Evolutionary conservation across 2,329 filamentous ascomycete genomes (phyloP), one percentile per base, ranked within the genome.

Genomic region (Pseudopithomyces chartarum): DNA sequence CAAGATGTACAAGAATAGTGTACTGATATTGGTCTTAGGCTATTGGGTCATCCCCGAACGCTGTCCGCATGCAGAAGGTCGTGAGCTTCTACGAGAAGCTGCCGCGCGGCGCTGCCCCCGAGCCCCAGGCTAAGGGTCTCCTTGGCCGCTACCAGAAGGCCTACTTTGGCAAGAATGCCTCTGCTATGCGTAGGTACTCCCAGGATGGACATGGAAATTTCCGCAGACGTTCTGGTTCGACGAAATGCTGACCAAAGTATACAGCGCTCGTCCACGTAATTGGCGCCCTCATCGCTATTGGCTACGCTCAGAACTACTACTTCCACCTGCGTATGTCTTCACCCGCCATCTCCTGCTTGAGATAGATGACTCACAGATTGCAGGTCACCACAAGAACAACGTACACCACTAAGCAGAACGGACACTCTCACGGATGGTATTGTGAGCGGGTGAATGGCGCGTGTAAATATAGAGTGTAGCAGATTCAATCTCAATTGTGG

Each of bases 341-440:
- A 32, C 26, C 26, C 26, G 4, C 22, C 44, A 53, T 50, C 65
- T 56, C 58, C 36, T 8, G 39, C 38, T 19, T 39, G 40, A 57
- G 39, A 23, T 19, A 32, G 43, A 36, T 60, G 63, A 75, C 62
- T 64, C 32, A 66, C 55, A 53, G 43, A 58, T 44, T 52, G 53
- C 69, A 99, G 95, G 95, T 73, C 94, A 99, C 87, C 94, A 98
- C 90, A 99, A 99, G 91, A 98, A 99, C 90, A 96, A 99, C 81
- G 91, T 92, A 73, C 94, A 98, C 85, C 95, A 99, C 85, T 99
- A 96, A 68, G 68, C 61, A 59, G 56, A 32, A 11, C 42, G 38
- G 23, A 20, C 43, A 29, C 45, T 40, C 38, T 39, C 15, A n/a
- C 42, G 26, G 33, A 23, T 44, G 33, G 48, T 19, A 32, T 49